Evolutionary conservation across 352 stramenopile genomes (phyloP).

Genomic region (Pseudoperonospora humuli): DNA sequence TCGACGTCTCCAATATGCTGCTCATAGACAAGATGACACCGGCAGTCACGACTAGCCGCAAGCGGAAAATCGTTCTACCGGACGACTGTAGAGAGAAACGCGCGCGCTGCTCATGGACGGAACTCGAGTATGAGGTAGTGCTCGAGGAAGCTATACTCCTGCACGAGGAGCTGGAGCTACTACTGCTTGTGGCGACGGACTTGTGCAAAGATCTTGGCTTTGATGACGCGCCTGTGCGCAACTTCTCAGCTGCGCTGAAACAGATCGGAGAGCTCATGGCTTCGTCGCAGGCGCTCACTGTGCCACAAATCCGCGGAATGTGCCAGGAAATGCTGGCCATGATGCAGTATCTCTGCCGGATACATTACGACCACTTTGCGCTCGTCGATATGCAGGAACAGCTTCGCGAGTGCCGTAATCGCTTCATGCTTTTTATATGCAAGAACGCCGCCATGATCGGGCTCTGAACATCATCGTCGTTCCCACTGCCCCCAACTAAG

Average conservation of each 20-base stretch:
- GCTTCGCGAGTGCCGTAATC: conserved; percentile 51
- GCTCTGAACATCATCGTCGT: conserved; percentile 21
- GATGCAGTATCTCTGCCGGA: conserved; percentile 64
- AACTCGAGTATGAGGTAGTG: conserved; percentile 72
- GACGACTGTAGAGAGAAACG: conserved; percentile 41
- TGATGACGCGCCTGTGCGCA: conserved; percentile 25
- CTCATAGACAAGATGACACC: conserved; percentile 21
- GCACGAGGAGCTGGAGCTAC: conserved; percentile 60
- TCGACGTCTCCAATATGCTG: conserved; percentile 20
- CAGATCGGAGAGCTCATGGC: conserved; percentile 41
- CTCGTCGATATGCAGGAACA: conserved; percentile 71
- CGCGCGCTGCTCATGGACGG: conserved; percentile 36
- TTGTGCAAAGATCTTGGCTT: conserved; percentile 44
- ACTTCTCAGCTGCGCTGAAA: conserved; percentile 28
- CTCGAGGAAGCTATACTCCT: conserved; percentile 58
- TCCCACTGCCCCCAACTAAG: background rate
- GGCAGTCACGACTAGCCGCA: conserved; percentile 13
- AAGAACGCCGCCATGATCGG: conserved; percentile 64
- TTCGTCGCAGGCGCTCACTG: conserved; percentile 40
- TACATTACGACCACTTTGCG: conserved; percentile 60
- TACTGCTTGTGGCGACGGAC: conserved; percentile 49
- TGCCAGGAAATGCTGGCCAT: conserved; percentile 62
- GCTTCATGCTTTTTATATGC: conserved; percentile 72
- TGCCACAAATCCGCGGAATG: conserved; percentile 50
- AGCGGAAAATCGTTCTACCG: conserved; percentile 43